A percentile compares a stretch with the other conserved stretches of the same genome.
These are phyloP conservation scores for Aciculosporium take DNA, from an alignment of 2,329 filamentous ascomycete species.

Conservation along the genomic window DNA sequence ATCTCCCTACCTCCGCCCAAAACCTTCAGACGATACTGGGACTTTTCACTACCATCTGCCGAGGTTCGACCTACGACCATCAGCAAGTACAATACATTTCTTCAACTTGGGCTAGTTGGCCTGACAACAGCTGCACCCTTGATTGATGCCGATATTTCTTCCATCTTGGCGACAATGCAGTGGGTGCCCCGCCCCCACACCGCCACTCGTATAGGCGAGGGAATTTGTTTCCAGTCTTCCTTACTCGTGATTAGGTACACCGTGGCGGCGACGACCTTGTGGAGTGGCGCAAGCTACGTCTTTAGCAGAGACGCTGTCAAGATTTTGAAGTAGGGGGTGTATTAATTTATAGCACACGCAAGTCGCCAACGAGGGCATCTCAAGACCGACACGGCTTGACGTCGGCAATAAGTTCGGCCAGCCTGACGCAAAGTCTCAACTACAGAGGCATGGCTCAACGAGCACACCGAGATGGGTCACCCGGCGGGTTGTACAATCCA, in stretches of 20 bases:
- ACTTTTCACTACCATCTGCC: slow-evolving; percentile 80
- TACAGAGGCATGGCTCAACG: too few relatives aligned
- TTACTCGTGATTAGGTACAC: slow-evolving; percentile 44
- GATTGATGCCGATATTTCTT: slow-evolving; percentile 41
- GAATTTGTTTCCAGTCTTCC: too few relatives aligned
- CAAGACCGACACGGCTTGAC: background rate
- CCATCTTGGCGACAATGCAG: slow-evolving; percentile 48
- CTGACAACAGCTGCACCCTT: slow-evolving; percentile 70
- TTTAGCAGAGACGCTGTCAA: slow-evolving; percentile 81
- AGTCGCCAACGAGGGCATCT: background rate
- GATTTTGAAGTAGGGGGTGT: slow-evolving; percentile 41
- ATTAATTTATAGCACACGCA: too few relatives aligned
- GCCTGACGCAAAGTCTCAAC: too few relatives aligned
- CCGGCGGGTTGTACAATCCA: background rate
- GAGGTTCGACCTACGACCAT: slow-evolving; percentile 74
- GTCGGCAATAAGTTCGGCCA: too few relatives aligned
- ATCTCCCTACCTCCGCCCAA: slow-evolving; percentile 88
- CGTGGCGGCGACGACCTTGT: slow-evolving; percentile 78
- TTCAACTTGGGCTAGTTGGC: slow-evolving; percentile 79
- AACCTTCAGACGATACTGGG: slow-evolving; percentile 88
- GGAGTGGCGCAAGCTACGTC: slow-evolving; percentile 87
- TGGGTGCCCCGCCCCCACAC: slow-evolving; percentile 26
- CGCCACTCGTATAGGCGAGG: background rate
- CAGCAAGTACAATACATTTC: slow-evolving; percentile 84
- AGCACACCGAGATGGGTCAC: too few relatives aligned